Conservation (phyloP, 331 rosid genomes). For the Telfairia occidentalis region DNA sequence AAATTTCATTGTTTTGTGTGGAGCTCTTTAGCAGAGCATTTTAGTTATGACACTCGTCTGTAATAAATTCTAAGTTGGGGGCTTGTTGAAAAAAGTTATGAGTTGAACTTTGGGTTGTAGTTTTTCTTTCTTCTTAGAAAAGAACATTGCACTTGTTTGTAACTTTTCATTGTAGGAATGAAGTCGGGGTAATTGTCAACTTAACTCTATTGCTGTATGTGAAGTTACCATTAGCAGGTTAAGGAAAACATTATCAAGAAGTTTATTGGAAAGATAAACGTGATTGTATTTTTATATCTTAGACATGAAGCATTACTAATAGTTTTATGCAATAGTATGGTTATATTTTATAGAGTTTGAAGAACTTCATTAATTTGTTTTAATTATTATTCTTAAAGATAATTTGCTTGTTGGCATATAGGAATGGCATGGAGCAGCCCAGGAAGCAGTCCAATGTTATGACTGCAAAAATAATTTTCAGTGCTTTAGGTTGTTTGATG, state of each 20-base stretch:
- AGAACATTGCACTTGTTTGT: too few species aligned
- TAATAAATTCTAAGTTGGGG: neutral
- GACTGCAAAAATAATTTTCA: constrained; percentile 42
- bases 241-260: neutral
- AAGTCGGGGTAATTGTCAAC: too few species aligned
- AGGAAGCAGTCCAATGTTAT: constrained; percentile 22
- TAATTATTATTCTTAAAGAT: neutral
- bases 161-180: too few species aligned
- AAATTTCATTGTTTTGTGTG: neutral
- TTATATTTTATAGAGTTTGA: neutral
- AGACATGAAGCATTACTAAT: neutral
- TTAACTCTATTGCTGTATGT: too few species aligned
- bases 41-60: neutral
- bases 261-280: neutral
- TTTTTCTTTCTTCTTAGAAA: too few species aligned
- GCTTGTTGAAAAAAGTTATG: neutral
- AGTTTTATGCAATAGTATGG: neutral
- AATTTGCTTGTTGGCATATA: constrained; percentile 5
- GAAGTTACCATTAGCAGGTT: too few species aligned
- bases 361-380: neutral
- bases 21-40: neutral
- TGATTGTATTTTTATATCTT: neutral
- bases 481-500: constrained; percentile 55
- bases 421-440: constrained; percentile 33
- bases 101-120: neutral